Evolutionary conservation across 2,329 filamentous ascomycete genomes (phyloP).

Genomic region (Cercospora brassicicola): DNA sequence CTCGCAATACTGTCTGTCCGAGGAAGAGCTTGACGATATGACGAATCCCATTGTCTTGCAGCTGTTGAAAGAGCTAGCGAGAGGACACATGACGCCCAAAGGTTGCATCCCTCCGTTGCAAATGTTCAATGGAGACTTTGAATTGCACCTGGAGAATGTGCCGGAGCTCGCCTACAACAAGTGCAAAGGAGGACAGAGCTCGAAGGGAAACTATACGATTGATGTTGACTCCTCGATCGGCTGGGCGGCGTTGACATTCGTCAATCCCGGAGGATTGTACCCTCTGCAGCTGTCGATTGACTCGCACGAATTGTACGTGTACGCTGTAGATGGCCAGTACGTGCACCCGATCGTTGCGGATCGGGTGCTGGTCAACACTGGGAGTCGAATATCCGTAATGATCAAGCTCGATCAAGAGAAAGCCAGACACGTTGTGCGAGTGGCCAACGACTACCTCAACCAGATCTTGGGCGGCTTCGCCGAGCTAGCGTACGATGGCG

Average conservation of each 20-base stretch:
- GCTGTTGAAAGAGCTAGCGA: slow-evolving; percentile 30
- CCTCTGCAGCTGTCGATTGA: slow-evolving; percentile 47
- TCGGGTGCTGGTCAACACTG: slow-evolving; percentile 52
- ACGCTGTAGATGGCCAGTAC: slow-evolving; percentile 41
- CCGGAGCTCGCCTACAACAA: slow-evolving; percentile 36
- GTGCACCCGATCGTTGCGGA: slow-evolving; percentile 55
- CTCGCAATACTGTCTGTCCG: slow-evolving; percentile 53
- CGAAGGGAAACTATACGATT: slow-evolving; percentile 48
- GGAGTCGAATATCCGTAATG: slow-evolving; percentile 56
- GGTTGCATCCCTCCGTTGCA: slow-evolving; percentile 41
- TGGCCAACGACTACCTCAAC: slow-evolving; percentile 15
- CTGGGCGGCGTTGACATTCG: slow-evolving; percentile 17
- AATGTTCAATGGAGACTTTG: slow-evolving; percentile 43
- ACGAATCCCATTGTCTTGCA: slow-evolving; percentile 37
- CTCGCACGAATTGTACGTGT: slow-evolving; percentile 15
- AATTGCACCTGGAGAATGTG: slow-evolving; percentile 32
- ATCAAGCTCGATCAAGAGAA: slow-evolving; percentile 48
- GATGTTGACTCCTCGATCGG: slow-evolving; percentile 29
- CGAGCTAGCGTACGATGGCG: slow-evolving; percentile 35
- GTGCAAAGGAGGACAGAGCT: slow-evolving; percentile 50
- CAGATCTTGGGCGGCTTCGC: slow-evolving; percentile 20
- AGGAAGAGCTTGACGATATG: slow-evolving; percentile 47
- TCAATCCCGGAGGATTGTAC: slow-evolving; percentile 42
- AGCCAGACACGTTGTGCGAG: slow-evolving; percentile 39
- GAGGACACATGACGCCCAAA: slow-evolving; percentile 34